Evolutionary conservation across 2,329 filamentous ascomycete genomes (phyloP).

Genomic region (Colletotrichum agaves): DNA sequence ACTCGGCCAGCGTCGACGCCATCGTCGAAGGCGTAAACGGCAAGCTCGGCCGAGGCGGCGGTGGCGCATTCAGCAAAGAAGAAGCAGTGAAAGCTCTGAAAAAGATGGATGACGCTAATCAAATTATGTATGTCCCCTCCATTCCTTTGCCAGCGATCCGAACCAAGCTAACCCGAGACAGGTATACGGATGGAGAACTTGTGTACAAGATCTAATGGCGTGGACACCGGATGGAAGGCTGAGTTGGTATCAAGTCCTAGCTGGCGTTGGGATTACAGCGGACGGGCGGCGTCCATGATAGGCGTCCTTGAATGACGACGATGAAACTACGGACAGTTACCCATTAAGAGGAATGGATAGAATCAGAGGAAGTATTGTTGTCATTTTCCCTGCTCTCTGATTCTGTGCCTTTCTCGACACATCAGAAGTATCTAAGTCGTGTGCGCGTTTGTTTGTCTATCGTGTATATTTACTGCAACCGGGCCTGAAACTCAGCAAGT

Average conservation of each 20-base stretch:
- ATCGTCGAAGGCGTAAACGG: slow-evolving; percentile 84
- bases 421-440: neutral
- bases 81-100: slow-evolving; percentile 84
- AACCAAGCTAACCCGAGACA: slow-evolving; percentile 43
- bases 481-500: slow-evolving; percentile 60
- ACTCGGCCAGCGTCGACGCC: slow-evolving; percentile 79
- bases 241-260: neutral
- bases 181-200: slow-evolving; percentile 70
- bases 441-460: neutral
- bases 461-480: slow-evolving; percentile 42
- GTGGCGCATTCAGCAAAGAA: slow-evolving; percentile 71
- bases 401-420: neutral
- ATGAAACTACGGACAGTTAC: neutral
- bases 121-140: slow-evolving; percentile 82
- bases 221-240: neutral
- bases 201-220: slow-evolving; percentile 73
- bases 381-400: neutral
- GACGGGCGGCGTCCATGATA: neutral
- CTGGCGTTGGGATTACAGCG: slow-evolving; percentile 14
- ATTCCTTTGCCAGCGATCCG: neutral
- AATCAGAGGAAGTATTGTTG: neutral
- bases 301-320: neutral
- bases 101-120: slow-evolving; percentile 83
- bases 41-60: slow-evolving; percentile 64
- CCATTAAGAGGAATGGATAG: neutral